Conservation (phyloP, 2,329 filamentous ascomycete species). For the Lasiodiplodia sp. region DNA sequence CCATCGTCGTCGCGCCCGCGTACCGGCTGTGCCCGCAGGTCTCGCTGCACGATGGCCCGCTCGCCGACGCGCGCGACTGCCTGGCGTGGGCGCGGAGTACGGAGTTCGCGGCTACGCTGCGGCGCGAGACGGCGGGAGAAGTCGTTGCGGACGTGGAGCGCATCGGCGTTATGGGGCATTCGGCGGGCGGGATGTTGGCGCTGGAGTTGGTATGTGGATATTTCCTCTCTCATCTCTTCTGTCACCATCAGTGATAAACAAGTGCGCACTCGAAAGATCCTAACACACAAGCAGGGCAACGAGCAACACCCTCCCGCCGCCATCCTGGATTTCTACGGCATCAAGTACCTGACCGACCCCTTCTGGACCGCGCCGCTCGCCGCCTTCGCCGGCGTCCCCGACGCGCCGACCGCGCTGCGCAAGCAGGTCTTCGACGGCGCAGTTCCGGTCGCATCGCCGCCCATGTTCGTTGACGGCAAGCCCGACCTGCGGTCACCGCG, state of each 20-base stretch:
- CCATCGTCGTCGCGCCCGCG: conserved; percentile 36
- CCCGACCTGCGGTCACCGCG: not conserved
- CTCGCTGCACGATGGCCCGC: conserved; percentile 42
- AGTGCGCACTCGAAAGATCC: not conserved
- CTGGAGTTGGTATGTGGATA: conserved; percentile 53
- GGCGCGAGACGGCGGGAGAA: not conserved
- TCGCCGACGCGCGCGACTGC: conserved; percentile 47
- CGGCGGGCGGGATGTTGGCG: conserved; percentile 47
- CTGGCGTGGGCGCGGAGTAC: conserved; percentile 47
- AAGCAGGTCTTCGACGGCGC: conserved; percentile 45
- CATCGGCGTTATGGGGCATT: conserved; percentile 48
- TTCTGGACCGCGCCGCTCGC: conserved; percentile 48
- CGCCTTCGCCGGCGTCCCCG: conserved; percentile 33
- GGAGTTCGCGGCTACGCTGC: conserved; percentile 37
- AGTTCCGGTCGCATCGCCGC: conserved; percentile 38
- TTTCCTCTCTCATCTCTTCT: conserved; percentile 35
- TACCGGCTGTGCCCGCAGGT: conserved; percentile 46
- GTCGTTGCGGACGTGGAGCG: conserved; percentile 38
- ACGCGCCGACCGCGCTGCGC: conserved; percentile 41
- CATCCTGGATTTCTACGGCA: conserved; percentile 52
- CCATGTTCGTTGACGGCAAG: not conserved
- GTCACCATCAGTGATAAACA: too few relatives aligned
- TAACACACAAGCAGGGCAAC: not conserved
- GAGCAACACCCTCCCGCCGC: conserved; percentile 34
- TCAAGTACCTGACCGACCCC: conserved; percentile 43